phyloP scores from a whole-genome alignment of 108 stramenopile genomes.

The Skeletonema costatum region DNA sequence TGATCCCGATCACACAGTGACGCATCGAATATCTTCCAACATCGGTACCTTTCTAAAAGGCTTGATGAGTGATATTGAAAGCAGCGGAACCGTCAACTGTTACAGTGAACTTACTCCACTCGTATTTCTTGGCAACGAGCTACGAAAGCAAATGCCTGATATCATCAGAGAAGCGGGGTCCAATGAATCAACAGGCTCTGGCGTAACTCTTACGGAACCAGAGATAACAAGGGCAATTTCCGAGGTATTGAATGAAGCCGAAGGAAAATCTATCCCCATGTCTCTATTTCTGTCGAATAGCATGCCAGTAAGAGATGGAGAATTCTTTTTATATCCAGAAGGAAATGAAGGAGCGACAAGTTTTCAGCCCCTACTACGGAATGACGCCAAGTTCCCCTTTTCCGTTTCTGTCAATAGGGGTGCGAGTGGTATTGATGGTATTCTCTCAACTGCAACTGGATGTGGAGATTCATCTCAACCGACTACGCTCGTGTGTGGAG shows the following conservation, averaged over 20 bases:
- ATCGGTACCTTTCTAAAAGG: conserved; percentile 51
- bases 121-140: conserved; percentile 55
- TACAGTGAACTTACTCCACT: conserved; percentile 70
- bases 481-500: conserved; percentile 86
- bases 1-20: conserved; percentile 73
- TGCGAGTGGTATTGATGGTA: conserved; percentile 94
- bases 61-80: conserved; percentile 16
- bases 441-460: conserved; percentile 87
- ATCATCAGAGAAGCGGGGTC: conserved; percentile 57
- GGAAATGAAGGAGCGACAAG: background rate
- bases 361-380: conserved; percentile 1
- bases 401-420: conserved; percentile 82
- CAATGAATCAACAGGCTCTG: background rate
- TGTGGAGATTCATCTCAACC: conserved; percentile 70
- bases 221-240: conserved; percentile 73
- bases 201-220: conserved; percentile 74
- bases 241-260: conserved; percentile 46
- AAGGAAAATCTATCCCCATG: conserved; percentile 10
- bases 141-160: conserved; percentile 60
- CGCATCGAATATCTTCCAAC: conserved; percentile 64
- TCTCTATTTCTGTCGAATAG: conserved; percentile 89
- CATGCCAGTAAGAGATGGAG: conserved; percentile 93
- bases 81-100: background rate
- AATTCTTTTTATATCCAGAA: conserved; percentile 82
- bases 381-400: conserved; percentile 17